Evolutionary conservation across 176 grass and related monocot genomes (phyloP), one percentile per base, ranked within the genome.

Genomic region (Aegilops speltoides): DNA sequence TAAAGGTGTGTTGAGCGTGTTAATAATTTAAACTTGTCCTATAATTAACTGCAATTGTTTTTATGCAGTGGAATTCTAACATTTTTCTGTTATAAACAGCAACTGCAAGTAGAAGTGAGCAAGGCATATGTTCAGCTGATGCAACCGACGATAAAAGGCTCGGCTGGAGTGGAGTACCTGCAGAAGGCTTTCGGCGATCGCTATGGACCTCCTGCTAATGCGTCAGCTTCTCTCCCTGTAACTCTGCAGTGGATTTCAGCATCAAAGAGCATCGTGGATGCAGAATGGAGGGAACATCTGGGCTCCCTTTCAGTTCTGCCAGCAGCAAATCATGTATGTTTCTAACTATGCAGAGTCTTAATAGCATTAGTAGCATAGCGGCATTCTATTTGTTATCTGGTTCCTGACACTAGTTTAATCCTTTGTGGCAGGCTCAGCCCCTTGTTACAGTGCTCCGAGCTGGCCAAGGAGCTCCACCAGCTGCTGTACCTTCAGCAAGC

Each of bases 111-210:
- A 79, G 94, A 99, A 84, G 85, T 99, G 28, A 94, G 90, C 50
- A 90, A 93, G 61, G 92, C 92, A 54, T 94, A 74, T 40, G 89
- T 99, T 72, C 90, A 96, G 69, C 73, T 96, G 77, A 79, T 99
- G 70, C 87, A 96, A 82, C 97, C 92, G 0, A 87, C 91, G 24
- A 84, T 99, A 73, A 93, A 93, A 89, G 94, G 92, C 28, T 91
- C 90, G 69, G 90, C 80, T 13, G 97, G 97, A 89, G 82, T 94
- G 41, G 92, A 94, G 57, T 99, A 99, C 77, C 85, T 99, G 83
- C 92, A 94, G 68, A 93, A 99, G 77, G 97, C 94, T 82, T 99
- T 99, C 80, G 11, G 82, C 22, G 94, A 94, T 82, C 94, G 73
- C 25, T 94, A 85, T 75, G 92, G 94, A 37, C 73, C 82, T 77